phyloP scores from a whole-genome alignment of 2,329 filamentous ascomycete genomes.

The Albophoma yamanashiensis region DNA sequence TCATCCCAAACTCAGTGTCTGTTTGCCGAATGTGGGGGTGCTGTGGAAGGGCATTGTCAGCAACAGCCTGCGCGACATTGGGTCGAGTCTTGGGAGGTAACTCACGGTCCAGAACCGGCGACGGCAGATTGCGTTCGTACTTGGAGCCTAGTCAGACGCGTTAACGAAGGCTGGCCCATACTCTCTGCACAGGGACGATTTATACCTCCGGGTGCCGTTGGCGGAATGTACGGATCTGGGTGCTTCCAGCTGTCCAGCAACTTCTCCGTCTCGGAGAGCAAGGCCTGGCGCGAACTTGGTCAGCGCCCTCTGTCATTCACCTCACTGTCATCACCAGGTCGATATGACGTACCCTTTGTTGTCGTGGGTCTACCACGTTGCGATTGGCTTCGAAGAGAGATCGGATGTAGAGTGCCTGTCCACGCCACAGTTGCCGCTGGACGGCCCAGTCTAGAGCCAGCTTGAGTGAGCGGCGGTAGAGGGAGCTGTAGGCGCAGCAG shows the following conservation, averaged over 20 bases:
- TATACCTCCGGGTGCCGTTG: conserved; percentile 87
- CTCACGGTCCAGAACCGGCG: conserved; percentile 72
- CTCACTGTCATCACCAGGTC: background rate
- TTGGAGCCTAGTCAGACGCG: conserved; percentile 59
- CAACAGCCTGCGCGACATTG: background rate
- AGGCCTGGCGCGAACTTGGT: conserved; percentile 41
- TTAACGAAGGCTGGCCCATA: conserved; percentile 4
- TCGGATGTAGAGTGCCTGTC: conserved; percentile 91
- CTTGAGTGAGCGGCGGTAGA: conserved; percentile 90
- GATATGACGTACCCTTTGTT: conserved; percentile 58
- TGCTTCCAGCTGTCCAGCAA: conserved; percentile 93
- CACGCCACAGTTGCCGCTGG: conserved; percentile 85
- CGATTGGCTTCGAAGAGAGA: conserved; percentile 92
- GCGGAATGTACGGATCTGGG: conserved; percentile 82
- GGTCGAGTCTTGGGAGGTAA: conserved; percentile 11
- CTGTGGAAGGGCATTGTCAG: conserved; percentile 4
- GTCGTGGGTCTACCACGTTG: conserved; percentile 70
- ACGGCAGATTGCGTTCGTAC: conserved; percentile 86
- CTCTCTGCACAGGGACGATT: background rate
- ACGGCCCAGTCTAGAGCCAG: conserved; percentile 92
- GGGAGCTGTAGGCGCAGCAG: conserved; percentile 36
- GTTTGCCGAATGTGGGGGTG: conserved; percentile 12
- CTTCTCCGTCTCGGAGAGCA: conserved; percentile 81
- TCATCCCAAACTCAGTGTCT: background rate
- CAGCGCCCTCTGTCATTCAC: background rate